Base-by-base conservation (phyloP, 1,284 basidiomycete genomes). In the Tranzscheliella williamsii region DNA sequence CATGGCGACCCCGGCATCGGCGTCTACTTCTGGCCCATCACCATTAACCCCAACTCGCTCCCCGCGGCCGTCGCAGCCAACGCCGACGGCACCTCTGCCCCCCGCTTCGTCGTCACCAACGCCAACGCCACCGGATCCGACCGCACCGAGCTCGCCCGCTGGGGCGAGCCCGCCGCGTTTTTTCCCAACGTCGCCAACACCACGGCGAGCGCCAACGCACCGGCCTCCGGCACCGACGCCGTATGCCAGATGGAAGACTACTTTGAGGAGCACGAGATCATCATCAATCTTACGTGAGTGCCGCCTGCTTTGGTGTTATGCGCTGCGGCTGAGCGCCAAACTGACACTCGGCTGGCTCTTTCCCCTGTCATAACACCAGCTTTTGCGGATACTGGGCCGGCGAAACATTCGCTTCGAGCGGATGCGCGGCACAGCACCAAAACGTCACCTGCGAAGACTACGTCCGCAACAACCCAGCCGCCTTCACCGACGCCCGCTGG, bases 21-120 rank as follows among this genome's bases (percentile, higher is more conserved):
- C 17, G 62, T 66, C 31, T 71, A 58, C 46, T 71, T 71, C 39
- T 71, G 69, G 69, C 60, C 60, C 12, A 51, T 54, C 20, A 44
- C 38, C 16, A 38, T 43, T 0, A 12, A 41, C 8, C 18, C 46
- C 16, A 48, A 38, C 3, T 34, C 37, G 0, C 39, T 72, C 5
- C 69, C 67, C 3, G 24, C 38, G 2, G 58, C 38, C 1, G 58
- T 68, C 2, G 40, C 44, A 8, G 65, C 67, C 2, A 18, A 34
- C 11, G 51, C 56, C 9, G 48, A 60, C 33, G 47, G 53, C 6
- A 24, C 17, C 2, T 38, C 60, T 2, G 62, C 69, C 3, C 69
- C 69, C 27, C 48, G 34, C 15, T 50, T 37, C 23, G 40, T 68
- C 20, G 43, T 66, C 22, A 61, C 50, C 20, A 44, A 58, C 32